These are phyloP conservation scores for Gliomastix tumulicola DNA, from an alignment of 2,329 filamentous ascomycete genomes.

Conservation along the genomic window DNA sequence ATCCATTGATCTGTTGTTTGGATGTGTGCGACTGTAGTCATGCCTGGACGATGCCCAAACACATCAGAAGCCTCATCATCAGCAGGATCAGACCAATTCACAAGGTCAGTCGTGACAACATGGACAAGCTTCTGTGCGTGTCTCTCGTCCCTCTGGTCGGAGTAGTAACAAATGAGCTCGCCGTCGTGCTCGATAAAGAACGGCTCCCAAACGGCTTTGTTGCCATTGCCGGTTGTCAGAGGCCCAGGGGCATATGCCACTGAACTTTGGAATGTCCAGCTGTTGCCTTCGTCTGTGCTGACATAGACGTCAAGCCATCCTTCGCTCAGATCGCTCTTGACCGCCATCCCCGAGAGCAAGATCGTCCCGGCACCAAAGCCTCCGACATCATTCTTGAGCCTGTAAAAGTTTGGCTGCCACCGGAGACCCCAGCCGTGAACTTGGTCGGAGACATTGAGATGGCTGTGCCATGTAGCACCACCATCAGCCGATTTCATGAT, in stretches of 20 bases:
- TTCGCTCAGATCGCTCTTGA: conserved; percentile 47
- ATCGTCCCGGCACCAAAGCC: conserved; percentile 54
- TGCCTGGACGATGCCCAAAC: conserved; percentile 58
- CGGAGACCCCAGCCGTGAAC: conserved; percentile 58
- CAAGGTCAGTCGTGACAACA: conserved; percentile 51
- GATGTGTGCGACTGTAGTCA: conserved; percentile 54
- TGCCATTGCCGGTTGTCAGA: too few species aligned
- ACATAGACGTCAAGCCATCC: conserved; percentile 66
- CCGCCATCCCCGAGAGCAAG: conserved; percentile 49
- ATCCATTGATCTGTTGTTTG: conserved; percentile 30
- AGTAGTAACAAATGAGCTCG: conserved; percentile 59
- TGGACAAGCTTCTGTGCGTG: conserved; percentile 64
- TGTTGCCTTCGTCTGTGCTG: conserved; percentile 49
- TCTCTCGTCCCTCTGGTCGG: conserved; percentile 56
- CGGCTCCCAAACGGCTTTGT: conserved; percentile 26
- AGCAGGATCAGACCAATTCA: conserved; percentile 50
- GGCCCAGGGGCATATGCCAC: too few species aligned
- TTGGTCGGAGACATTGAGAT: conserved; percentile 52
- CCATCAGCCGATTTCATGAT: conserved; percentile 41
- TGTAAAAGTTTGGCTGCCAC: conserved; percentile 62
- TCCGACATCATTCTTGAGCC: conserved; percentile 42
- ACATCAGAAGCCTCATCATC: conserved; percentile 51
- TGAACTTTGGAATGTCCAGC: too few species aligned
- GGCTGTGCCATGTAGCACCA: conserved; percentile 52
- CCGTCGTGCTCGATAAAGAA: conserved; percentile 34